These are phyloP conservation scores for Byssoonygena ceratinophila DNA, from an alignment of 2,329 filamentous ascomycete species.

Conservation along the genomic window DNA sequence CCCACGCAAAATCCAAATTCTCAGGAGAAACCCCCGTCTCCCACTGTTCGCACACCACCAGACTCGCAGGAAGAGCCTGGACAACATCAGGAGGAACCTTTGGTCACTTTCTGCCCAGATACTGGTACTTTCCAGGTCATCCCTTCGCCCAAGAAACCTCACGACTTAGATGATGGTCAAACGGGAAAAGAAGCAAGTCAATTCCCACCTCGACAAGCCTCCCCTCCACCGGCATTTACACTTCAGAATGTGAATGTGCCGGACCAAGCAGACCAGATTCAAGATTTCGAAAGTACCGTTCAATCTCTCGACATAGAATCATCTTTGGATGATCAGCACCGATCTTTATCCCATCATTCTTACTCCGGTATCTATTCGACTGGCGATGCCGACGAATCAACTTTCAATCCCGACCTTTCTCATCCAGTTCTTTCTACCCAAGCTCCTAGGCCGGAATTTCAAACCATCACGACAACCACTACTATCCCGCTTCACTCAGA, in stretches of 20 bases:
- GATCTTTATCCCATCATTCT: neutral
- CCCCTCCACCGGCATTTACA: neutral
- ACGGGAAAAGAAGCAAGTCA: neutral
- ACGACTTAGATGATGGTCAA: neutral
- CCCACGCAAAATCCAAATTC: neutral
- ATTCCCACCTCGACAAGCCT: neutral
- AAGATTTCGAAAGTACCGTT: neutral
- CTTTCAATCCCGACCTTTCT: neutral
- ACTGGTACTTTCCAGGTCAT: conserved; percentile 37
- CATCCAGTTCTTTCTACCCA: neutral
- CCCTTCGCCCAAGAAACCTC: conserved; percentile 24
- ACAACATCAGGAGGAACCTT: conserved; percentile 23
- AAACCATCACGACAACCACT: conserved; percentile 22
- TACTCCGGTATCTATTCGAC: neutral
- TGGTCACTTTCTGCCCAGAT: conserved; percentile 35
- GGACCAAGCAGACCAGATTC: neutral
- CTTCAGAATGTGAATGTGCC: neutral
- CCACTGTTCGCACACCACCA: neutral
- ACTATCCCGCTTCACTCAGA: conserved; percentile 27
- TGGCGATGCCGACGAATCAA: neutral
- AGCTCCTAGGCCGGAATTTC: conserved; percentile 3
- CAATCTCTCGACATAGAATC: neutral
- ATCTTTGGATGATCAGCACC: neutral
- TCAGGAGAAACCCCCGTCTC: neutral
- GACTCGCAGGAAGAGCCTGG: conserved; percentile 1